phyloP scores from a whole-genome alignment of 208 protist genomes.

The Crithidia sp. region DNA sequence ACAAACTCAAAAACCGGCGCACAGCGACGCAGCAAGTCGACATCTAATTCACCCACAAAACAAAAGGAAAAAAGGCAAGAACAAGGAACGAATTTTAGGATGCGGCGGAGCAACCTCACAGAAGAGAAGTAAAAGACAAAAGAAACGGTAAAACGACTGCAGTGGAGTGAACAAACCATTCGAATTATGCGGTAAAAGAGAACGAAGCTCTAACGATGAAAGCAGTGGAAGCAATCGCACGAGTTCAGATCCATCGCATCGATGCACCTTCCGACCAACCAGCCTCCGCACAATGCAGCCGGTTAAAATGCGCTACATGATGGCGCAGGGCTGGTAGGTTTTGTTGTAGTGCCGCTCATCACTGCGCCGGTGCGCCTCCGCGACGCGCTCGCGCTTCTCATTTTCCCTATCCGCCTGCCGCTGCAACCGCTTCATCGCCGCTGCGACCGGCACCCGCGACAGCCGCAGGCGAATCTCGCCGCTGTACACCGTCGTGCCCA shows the following conservation, averaged over 20 bases:
- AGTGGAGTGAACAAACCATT: no score
- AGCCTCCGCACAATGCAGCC: no score
- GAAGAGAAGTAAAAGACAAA: no score
- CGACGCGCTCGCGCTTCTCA: slow-evolving; percentile 19
- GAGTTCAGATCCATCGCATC: no score
- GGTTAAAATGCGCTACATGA: slow-evolving; percentile 27
- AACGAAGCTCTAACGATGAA: no score
- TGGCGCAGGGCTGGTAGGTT: slow-evolving; percentile 24
- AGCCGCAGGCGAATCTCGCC: slow-evolving; percentile 57
- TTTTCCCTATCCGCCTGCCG: slow-evolving; percentile 33
- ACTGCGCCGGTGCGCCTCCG: slow-evolving; percentile 6
- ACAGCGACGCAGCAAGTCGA: background rate
- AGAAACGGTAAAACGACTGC: no score
- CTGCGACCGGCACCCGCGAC: slow-evolving; percentile 46
- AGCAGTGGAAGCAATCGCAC: no score
- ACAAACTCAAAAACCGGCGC: background rate
- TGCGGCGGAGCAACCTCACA: no score
- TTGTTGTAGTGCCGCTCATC: slow-evolving; percentile 33
- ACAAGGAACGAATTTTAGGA: no score
- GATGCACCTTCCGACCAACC: no score
- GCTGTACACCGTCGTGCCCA: slow-evolving; percentile 24
- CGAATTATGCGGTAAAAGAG: no score
- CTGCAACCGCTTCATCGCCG: slow-evolving; percentile 32
- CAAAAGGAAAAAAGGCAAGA: background rate
- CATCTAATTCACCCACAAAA: no score